Evolutionary conservation across 2,329 filamentous ascomycete species (phyloP).

Genomic region (Fusarium falciforme): DNA sequence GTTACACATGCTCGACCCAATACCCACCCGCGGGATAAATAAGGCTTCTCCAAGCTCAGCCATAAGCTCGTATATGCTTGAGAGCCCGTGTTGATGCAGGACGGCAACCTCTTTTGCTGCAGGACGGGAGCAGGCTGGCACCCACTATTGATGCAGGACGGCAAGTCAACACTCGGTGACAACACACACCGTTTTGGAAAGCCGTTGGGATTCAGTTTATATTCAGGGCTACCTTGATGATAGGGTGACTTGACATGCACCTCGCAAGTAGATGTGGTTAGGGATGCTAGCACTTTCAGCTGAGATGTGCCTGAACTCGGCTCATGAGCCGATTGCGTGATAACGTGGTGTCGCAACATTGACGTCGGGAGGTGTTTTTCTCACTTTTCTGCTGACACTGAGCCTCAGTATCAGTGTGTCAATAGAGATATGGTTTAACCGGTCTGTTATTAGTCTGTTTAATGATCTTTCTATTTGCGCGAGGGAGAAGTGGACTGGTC

Average conservation of each 20-base stretch:
- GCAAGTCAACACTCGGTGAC: background rate
- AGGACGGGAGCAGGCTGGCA: background rate
- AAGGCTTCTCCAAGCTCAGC: constrained; percentile 14
- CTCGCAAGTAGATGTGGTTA: background rate
- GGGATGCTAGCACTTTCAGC: background rate
- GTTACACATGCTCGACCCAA: background rate
- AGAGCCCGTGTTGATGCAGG: constrained; percentile 29
- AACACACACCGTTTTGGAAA: background rate
- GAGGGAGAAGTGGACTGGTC: background rate
- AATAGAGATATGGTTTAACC: background rate
- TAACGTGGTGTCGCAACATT: background rate
- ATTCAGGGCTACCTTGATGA: background rate
- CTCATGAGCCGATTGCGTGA: constrained; percentile 1
- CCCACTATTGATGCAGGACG: background rate
- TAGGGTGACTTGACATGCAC: background rate
- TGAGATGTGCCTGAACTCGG: background rate
- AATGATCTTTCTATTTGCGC: background rate
- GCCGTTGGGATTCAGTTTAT: background rate
- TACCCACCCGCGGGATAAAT: constrained; percentile 5
- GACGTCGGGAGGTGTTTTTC: background rate
- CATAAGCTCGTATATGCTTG: constrained; percentile 36
- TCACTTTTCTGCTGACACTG: background rate
- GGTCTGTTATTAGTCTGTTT: background rate
- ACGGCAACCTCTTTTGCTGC: constrained; percentile 35
- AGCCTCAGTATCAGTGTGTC: background rate